A percentile compares a stretch with the other conserved stretches of the same genome.
phyloP scores from a whole-genome alignment of 2,329 filamentous ascomycete species.

The Cadophora gregata region DNA sequence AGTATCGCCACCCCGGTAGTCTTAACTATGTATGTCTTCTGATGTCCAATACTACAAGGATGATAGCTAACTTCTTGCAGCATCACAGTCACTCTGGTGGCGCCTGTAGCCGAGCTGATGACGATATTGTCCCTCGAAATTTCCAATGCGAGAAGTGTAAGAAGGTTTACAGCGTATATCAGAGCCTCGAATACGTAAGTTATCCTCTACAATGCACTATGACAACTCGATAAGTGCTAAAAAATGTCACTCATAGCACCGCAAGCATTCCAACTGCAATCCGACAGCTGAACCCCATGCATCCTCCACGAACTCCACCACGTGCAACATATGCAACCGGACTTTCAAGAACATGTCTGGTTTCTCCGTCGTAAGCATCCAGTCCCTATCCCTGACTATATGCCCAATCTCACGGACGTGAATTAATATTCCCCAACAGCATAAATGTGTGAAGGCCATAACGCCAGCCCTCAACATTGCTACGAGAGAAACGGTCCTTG shows the following conservation, averaged over 20 bases:
- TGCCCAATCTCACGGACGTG: not conserved
- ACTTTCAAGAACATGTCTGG: not conserved
- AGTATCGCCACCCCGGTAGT: not conserved
- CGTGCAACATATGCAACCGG: not conserved
- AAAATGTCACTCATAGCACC: not conserved
- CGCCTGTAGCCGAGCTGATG: not conserved
- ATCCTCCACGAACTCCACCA: not conserved
- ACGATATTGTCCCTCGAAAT: not conserved
- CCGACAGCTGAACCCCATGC: not conserved
- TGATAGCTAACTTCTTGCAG: not conserved
- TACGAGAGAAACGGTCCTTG: not conserved
- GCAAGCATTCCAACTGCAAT: not conserved
- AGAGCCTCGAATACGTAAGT: constrained; percentile 13
- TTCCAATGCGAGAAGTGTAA: constrained; percentile 2
- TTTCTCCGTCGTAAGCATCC: not conserved
- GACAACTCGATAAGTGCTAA: not conserved
- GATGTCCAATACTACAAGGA: not conserved
- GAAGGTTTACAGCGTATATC: constrained; percentile 1
- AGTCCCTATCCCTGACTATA: not conserved
- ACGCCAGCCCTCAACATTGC: not conserved
- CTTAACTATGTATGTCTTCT: constrained; percentile 8
- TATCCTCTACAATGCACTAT: not conserved
- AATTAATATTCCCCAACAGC: not conserved
- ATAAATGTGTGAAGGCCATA: constrained; percentile 2
- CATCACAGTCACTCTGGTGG: not conserved